Percentiles rank a stretch among this genome's conserved stretches.
These are phyloP conservation scores for Sporothrix brasiliensis DNA, from an alignment of 2,329 filamentous ascomycete species.

Conservation along the genomic window DNA sequence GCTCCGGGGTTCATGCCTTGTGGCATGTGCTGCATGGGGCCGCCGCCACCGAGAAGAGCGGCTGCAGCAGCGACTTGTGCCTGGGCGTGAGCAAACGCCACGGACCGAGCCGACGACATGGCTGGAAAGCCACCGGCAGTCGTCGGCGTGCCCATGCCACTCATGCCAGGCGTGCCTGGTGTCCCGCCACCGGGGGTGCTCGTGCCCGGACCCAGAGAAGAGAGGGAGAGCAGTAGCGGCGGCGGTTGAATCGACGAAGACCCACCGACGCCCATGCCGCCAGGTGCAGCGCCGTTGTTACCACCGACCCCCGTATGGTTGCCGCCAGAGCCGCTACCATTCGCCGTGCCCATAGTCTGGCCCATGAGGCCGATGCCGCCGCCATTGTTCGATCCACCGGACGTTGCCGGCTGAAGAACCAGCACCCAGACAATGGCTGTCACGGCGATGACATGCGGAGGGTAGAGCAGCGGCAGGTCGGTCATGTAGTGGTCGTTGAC, in stretches of 20 bases:
- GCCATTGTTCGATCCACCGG: slow-evolving; percentile 16
- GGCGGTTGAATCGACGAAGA: background rate
- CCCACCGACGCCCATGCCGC: slow-evolving; percentile 16
- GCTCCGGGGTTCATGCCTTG: background rate
- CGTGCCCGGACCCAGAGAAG: background rate
- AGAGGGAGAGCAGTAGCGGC: slow-evolving; percentile 4
- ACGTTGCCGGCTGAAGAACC: slow-evolving; percentile 67
- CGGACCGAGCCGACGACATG: slow-evolving; percentile 15
- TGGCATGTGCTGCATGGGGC: slow-evolving; percentile 18
- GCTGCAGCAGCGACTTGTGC: slow-evolving; percentile 3
- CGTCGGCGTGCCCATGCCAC: slow-evolving; percentile 28
- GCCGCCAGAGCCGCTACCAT: slow-evolving; percentile 9
- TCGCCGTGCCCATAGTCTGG: slow-evolving; percentile 6
- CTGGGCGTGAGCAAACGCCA: slow-evolving; percentile 15
- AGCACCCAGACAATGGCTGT: slow-evolving; percentile 82
- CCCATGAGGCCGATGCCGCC: slow-evolving; percentile 30
- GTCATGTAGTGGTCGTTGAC: slow-evolving; percentile 94
- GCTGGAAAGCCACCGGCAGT: slow-evolving; percentile 8
- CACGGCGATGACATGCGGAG: slow-evolving; percentile 86
- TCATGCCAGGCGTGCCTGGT: slow-evolving; percentile 28
- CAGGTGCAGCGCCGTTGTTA: background rate
- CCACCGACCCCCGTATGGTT: background rate
- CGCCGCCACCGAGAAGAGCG: slow-evolving; percentile 10
- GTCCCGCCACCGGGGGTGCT: slow-evolving; percentile 28
- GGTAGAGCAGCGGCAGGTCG: slow-evolving; percentile 80